Conservation (phyloP, 148 eudicot genomes). For the Mesembryanthemum crystallinum region DNA sequence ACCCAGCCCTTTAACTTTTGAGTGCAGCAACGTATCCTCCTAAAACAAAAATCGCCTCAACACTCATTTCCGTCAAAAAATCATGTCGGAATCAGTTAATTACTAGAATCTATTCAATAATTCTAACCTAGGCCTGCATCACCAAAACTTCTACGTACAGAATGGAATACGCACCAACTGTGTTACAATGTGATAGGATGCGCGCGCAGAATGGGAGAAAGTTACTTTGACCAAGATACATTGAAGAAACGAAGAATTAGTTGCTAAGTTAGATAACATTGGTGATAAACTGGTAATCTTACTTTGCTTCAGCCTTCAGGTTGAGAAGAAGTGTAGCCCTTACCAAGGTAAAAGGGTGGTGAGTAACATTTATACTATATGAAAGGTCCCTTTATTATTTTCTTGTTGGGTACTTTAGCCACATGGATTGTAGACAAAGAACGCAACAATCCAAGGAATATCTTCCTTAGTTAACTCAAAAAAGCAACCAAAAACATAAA, state of each 20-base stretch:
- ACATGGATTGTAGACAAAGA: conserved; percentile 11
- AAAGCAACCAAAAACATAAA: neutral
- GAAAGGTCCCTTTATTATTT: neutral
- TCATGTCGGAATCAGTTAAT: too few species aligned
- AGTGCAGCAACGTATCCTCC: too few species aligned
- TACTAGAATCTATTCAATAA: too few species aligned
- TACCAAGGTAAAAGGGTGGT: conserved; percentile 10
- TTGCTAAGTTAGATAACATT: too few species aligned
- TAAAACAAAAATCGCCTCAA: too few species aligned
- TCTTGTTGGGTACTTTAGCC: neutral
- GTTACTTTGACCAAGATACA: neutral
- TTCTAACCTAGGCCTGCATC: too few species aligned
- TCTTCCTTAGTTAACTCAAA: neutral
- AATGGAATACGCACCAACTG: too few species aligned
- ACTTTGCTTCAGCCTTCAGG: conserved; percentile 13
- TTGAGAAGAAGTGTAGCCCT: conserved; percentile 7
- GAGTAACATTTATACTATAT: neutral
- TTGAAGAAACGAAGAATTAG: neutral
- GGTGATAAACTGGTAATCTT: neutral
- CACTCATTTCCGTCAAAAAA: too few species aligned
- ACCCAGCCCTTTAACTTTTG: too few species aligned
- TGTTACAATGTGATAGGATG: too few species aligned
- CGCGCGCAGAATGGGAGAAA: neutral
- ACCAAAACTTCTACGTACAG: too few species aligned
- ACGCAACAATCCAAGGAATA: conserved; percentile 9